A percentile compares a stretch with the other conserved stretches of the same genome.
Evolutionary conservation across 257 asterid genomes (phyloP).

Genomic region (Penstemon barbatus): DNA sequence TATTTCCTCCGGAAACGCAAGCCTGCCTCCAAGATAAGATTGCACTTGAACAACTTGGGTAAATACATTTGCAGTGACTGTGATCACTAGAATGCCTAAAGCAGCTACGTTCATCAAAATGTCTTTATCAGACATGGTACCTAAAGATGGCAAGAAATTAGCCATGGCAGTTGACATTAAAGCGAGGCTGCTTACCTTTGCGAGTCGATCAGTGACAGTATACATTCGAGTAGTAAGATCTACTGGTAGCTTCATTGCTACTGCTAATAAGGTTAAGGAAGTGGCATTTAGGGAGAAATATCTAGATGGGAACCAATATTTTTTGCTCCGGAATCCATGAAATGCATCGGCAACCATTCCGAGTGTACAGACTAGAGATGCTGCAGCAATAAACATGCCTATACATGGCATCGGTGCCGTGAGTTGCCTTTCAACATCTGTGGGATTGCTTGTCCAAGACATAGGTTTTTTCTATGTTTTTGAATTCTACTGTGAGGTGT

Average conservation of each 20-base stretch:
- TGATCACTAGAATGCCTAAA: conserved; percentile 33
- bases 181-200: conserved; percentile 45
- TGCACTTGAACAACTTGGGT: conserved; percentile 37
- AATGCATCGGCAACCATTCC: conserved; percentile 44
- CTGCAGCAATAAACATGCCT: conserved; percentile 36
- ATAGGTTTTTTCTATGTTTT: no score
- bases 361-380: conserved; percentile 33
- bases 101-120: conserved; percentile 36
- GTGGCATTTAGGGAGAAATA: conserved; percentile 40
- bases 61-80: conserved; percentile 30
- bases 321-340: conserved; percentile 36
- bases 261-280: conserved; percentile 41
- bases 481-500: no score
- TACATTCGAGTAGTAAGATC: conserved; percentile 40
- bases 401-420: conserved; percentile 37
- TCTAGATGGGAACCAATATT: conserved; percentile 43
- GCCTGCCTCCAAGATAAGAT: conserved; percentile 14
- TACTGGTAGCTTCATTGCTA: conserved; percentile 42
- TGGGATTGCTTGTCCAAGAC: no score
- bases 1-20: conserved; percentile 20
- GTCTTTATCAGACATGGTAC: conserved; percentile 36
- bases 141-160: conserved; percentile 42
- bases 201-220: conserved; percentile 23
- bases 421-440: conserved; percentile 7
- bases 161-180: conserved; percentile 46